phyloP scores from a whole-genome alignment of 805 yeast genomes.

The Starmerella floricola region DNA sequence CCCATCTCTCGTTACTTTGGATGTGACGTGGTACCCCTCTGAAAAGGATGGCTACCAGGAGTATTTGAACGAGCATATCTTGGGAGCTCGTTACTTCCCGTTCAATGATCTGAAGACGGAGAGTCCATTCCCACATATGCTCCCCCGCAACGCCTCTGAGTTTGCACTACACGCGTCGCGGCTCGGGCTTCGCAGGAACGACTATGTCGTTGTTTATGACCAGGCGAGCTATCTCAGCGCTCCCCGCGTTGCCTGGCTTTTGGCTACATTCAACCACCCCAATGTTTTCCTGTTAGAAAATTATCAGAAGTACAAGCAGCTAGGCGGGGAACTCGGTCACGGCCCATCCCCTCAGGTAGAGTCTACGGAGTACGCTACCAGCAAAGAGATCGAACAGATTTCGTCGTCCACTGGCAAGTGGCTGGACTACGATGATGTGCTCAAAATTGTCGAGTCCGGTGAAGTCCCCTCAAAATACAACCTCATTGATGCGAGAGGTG shows the following conservation, averaged over 20 bases:
- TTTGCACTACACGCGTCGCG: slow-evolving; percentile 39
- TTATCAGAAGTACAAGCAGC: slow-evolving; percentile 40
- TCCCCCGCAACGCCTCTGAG: slow-evolving; percentile 43
- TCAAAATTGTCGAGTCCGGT: slow-evolving; percentile 41
- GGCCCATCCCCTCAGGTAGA: slow-evolving; percentile 16
- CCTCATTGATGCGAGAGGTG: slow-evolving; percentile 72
- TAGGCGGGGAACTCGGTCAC: slow-evolving; percentile 38
- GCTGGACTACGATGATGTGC: slow-evolving; percentile 49
- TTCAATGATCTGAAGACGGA: slow-evolving; percentile 56
- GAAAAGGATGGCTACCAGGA: slow-evolving; percentile 40
- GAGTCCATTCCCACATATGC: slow-evolving; percentile 80
- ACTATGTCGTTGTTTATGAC: slow-evolving; percentile 71
- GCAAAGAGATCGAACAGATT: slow-evolving; percentile 21
- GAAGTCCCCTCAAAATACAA: slow-evolving; percentile 33
- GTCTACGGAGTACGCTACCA: slow-evolving; percentile 20
- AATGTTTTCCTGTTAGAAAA: slow-evolving; percentile 60
- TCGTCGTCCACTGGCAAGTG: slow-evolving; percentile 18
- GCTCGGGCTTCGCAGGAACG: slow-evolving; percentile 32
- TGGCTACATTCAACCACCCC: slow-evolving; percentile 66
- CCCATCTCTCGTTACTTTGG: slow-evolving; percentile 40
- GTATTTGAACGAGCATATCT: slow-evolving; percentile 46
- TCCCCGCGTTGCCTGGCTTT: slow-evolving; percentile 88
- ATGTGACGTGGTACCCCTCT: slow-evolving; percentile 91
- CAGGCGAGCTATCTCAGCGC: slow-evolving; percentile 72
- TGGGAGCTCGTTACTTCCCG: slow-evolving; percentile 62